These are phyloP conservation scores for Phytophthora sansomeana DNA, from an alignment of 352 stramenopile genomes.

Conservation along the genomic window DNA sequence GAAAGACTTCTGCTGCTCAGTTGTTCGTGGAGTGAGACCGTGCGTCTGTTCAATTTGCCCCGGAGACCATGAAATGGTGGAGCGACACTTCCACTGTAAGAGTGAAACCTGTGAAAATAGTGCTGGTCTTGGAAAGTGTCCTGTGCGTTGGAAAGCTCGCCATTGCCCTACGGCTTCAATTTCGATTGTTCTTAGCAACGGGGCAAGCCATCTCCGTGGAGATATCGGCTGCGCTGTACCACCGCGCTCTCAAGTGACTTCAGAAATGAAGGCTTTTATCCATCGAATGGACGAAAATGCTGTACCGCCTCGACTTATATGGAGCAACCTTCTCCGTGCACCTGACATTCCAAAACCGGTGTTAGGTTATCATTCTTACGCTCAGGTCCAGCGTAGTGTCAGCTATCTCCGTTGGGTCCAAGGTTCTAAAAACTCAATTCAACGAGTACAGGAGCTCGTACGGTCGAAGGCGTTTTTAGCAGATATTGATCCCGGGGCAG, in stretches of 20 bases:
- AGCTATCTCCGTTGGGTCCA: background rate
- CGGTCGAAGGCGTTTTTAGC: background rate
- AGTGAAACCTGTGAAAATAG: background rate
- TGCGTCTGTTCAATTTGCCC: background rate
- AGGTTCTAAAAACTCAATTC: constrained; percentile 7
- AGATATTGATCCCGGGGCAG: background rate
- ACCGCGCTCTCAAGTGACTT: background rate
- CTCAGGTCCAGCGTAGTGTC: constrained; percentile 1
- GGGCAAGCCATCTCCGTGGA: background rate
- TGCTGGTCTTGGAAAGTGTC: background rate
- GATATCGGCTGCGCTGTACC: background rate
- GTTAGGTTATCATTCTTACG: background rate
- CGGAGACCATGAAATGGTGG: background rate
- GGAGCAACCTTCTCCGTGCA: constrained; percentile 4
- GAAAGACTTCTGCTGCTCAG: constrained; percentile 2
- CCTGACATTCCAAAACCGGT: background rate
- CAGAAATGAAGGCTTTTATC: constrained; percentile 1
- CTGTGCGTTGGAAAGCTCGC: background rate
- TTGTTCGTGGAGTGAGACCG: background rate
- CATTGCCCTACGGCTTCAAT: background rate
- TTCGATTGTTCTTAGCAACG: constrained; percentile 1
- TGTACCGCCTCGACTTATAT: background rate
- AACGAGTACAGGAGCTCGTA: background rate
- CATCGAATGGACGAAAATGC: constrained; percentile 5
- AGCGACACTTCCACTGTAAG: background rate